These are phyloP conservation scores for Cryphonectria naterciae DNA, from an alignment of 2,329 filamentous ascomycete genomes.

Conservation along the genomic window DNA sequence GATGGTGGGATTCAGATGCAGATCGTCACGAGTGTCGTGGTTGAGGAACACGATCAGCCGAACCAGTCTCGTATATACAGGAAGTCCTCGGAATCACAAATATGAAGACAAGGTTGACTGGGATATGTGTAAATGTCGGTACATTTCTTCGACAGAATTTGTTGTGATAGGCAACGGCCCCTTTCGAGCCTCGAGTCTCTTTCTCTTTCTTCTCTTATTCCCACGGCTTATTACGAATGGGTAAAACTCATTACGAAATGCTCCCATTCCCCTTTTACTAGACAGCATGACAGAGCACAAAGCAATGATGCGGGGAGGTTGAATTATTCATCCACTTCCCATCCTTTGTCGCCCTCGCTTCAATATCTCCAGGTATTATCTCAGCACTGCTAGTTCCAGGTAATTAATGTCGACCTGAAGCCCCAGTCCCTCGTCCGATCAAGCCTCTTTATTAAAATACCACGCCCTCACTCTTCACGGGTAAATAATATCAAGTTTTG, in stretches of 20 bases:
- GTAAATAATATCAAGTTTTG: background rate
- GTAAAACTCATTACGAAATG: background rate
- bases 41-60: slow-evolving; percentile 33
- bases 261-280: background rate
- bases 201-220: background rate
- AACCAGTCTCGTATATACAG: slow-evolving; percentile 3
- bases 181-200: background rate
- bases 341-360: background rate
- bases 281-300: background rate
- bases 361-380: background rate
- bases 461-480: background rate
- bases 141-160: too few relatives aligned
- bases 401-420: background rate
- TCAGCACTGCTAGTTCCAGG: background rate
- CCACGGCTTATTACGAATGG: background rate
- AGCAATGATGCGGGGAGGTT: background rate
- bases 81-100: slow-evolving; percentile 19
- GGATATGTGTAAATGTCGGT: background rate
- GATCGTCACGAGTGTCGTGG: slow-evolving; percentile 38
- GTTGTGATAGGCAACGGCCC: background rate
- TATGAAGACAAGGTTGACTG: slow-evolving; percentile 6
- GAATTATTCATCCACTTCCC: too few relatives aligned
- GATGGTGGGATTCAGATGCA: slow-evolving; percentile 37
- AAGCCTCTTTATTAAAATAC: too few relatives aligned
- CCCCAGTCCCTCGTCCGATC: too few relatives aligned